phyloP scores from a whole-genome alignment of 2,329 filamentous ascomycete species.

The Stagonosporopsis tanaceti region DNA sequence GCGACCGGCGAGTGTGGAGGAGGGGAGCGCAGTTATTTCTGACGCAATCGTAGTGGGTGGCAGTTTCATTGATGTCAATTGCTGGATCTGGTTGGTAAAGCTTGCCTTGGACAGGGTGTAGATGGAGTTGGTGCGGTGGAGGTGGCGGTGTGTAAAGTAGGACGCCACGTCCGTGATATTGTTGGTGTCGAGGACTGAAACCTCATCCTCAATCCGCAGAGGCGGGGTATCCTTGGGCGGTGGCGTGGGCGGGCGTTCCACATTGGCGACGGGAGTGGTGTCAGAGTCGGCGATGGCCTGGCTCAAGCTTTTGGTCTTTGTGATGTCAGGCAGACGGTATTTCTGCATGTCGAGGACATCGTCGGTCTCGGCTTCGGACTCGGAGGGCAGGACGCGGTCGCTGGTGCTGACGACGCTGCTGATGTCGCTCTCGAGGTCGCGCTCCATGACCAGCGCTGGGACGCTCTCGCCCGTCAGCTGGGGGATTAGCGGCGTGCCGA shows the following conservation, averaged over 20 bases:
- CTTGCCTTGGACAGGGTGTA: slow-evolving; percentile 92
- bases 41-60: slow-evolving; percentile 86
- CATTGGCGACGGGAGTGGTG: slow-evolving; percentile 24
- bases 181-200: slow-evolving; percentile 44
- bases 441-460: slow-evolving; percentile 49
- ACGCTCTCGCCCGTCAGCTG: slow-evolving; percentile 50
- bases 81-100: slow-evolving; percentile 90
- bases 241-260: slow-evolving; percentile 37
- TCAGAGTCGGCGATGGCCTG: slow-evolving; percentile 42
- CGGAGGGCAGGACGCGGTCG: slow-evolving; percentile 61
- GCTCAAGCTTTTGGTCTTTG: slow-evolving; percentile 67
- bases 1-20: slow-evolving; percentile 81
- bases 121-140: slow-evolving; percentile 76
- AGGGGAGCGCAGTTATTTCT: slow-evolving; percentile 84
- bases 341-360: slow-evolving; percentile 76
- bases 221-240: slow-evolving; percentile 62
- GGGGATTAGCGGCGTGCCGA: slow-evolving; percentile 40
- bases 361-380: slow-evolving; percentile 55
- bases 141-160: slow-evolving; percentile 72
- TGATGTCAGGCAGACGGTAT: slow-evolving; percentile 75
- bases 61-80: slow-evolving; percentile 87
- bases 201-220: slow-evolving; percentile 54
- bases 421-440: slow-evolving; percentile 55
- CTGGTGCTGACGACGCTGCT: slow-evolving; percentile 62
- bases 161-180: slow-evolving; percentile 60